Evolutionary conservation across 495 filamentous ascomycete genomes (phyloP), one percentile per base, ranked within the genome.

Genomic region (Penicillium nucicola): DNA sequence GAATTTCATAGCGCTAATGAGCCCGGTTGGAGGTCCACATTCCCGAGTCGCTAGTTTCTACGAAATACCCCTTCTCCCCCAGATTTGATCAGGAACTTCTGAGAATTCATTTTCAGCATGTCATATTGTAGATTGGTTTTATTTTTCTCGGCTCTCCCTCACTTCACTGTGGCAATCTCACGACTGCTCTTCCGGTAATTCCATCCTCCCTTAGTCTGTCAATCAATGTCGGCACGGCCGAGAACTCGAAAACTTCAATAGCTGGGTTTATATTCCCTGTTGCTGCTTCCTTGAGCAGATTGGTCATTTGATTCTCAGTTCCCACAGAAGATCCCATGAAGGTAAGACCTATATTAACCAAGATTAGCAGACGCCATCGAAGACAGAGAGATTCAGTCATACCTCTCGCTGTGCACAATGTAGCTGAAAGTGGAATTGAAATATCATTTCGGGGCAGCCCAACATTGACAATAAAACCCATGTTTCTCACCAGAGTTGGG

Each of bases 311-410:
- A 15, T 52, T 46, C 20, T 67, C 64, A 0, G 52, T 65, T 8
- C 65, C 65, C 19, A 68, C 63, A 8, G 62, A 68, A 1, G 62
- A 64, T 1, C 65, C 65, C 17, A 58, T 58, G 30, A 68, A 66
- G 0, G 52, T 48, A 5, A 68, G 45, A 5, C 60, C 64, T 66
- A 46, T 30, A 11, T 18, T 36, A 3, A 8, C 18, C 9, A 43
- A 44, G 1, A 1, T 44, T 37, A 37, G 32, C 25, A 31, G 13
- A 30, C 14, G 14, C 8, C 35, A 23, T 7, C 6, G 30, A 18
- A 17, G 3, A 7, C 1, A 1, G 17, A 4, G 12, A 17, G 4
- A 12, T 22, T 17, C 6, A 33, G 3, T 28, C 3, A 38, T 30
- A 66, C 63, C 61, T 62, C 64, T 42, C 17, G 61, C 64, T 14